Evolutionary conservation across 108 stramenopile species (phyloP), one percentile per base, ranked within the genome.

Genomic region (Aureococcus anophagefferens): DNA sequence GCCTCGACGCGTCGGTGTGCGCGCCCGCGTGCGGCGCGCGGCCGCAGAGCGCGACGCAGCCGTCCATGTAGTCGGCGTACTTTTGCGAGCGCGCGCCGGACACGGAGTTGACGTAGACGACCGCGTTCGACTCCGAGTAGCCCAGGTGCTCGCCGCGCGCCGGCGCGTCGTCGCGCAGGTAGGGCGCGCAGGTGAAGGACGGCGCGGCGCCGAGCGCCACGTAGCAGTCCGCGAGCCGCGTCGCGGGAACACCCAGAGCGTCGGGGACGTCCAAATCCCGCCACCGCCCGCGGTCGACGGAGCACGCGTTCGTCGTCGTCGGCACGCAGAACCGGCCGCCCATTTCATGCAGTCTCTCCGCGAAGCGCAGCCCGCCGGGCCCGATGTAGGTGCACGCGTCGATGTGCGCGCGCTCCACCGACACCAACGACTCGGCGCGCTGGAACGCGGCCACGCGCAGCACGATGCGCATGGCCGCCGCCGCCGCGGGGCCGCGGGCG

Each of bases 301-400:
- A 89, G 18, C 85, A 83, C 29, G 89, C 80, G 76, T 92, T 90
- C 17, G 90, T 71, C 7, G 91, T 92, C 25, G 91, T 92, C 0
- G 90, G 90, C 32, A 88, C 79, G 30, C 63, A 67, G 7, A 91
- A 86, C 33, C 82, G 69, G 0, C 89, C 89, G 34, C 84, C 86
- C 5, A 84, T 74, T 65, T 88, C 67, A 5, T 86, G 89, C 30
- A 92, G 69, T 0, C 76, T 68, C 63, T 84, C 69, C 44, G 77
- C 87, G 73, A 92, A 92, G 33, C 69, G 59, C 33, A 87, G 62
- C 28, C 91, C 88, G 28, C 88, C 91, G 5, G 76, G 82, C 5
- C 91, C 91, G 75, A 92, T 87, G 66, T 88, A 92, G 11, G 91
- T 91, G n/a, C 85, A 86, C 0, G 84, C 91, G 78, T 92, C 91